Evolutionary conservation across 1,284 basidiomycete species (phyloP).

Genomic region (Coniferiporia weirii): DNA sequence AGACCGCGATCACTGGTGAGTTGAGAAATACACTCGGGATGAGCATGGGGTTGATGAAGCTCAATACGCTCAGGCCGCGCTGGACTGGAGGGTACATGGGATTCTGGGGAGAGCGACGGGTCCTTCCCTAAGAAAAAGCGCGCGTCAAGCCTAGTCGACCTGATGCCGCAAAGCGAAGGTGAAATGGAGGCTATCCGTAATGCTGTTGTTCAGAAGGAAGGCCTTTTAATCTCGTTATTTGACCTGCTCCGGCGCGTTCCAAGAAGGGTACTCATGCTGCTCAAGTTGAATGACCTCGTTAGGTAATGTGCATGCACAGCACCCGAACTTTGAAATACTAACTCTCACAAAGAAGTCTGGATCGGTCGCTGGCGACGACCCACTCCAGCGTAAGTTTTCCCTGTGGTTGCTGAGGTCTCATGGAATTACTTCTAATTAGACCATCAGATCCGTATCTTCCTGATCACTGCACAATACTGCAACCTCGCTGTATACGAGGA

Average conservation of each 20-base stretch:
- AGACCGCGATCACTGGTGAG: slow-evolving; percentile 76
- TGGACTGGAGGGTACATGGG: slow-evolving; percentile 55
- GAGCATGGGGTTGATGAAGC: background rate
- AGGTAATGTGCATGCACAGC: slow-evolving; percentile 38
- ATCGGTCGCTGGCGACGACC: slow-evolving; percentile 67
- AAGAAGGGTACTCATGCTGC: slow-evolving; percentile 79
- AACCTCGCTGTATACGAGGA: slow-evolving; percentile 80
- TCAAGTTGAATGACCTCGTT: slow-evolving; percentile 82
- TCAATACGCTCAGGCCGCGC: slow-evolving; percentile 41
- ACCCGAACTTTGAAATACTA: background rate
- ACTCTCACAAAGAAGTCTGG: slow-evolving; percentile 48
- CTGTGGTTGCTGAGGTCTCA: background rate
- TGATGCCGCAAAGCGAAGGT: slow-evolving; percentile 58
- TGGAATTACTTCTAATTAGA: no score
- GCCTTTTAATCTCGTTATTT: slow-evolving; percentile 77
- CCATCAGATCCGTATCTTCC: slow-evolving; percentile 72
- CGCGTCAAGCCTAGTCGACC: slow-evolving; percentile 71
- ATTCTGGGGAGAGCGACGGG: slow-evolving; percentile 32
- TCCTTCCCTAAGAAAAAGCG: slow-evolving; percentile 41
- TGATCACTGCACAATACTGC: slow-evolving; percentile 92
- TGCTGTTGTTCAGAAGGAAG: slow-evolving; percentile 77
- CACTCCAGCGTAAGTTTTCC: slow-evolving; percentile 55
- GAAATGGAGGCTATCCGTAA: slow-evolving; percentile 77
- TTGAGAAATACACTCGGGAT: background rate
- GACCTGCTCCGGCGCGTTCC: slow-evolving; percentile 81